Evolutionary conservation across 2,329 filamentous ascomycete genomes (phyloP).

Genomic region (Alternaria burnsii): DNA sequence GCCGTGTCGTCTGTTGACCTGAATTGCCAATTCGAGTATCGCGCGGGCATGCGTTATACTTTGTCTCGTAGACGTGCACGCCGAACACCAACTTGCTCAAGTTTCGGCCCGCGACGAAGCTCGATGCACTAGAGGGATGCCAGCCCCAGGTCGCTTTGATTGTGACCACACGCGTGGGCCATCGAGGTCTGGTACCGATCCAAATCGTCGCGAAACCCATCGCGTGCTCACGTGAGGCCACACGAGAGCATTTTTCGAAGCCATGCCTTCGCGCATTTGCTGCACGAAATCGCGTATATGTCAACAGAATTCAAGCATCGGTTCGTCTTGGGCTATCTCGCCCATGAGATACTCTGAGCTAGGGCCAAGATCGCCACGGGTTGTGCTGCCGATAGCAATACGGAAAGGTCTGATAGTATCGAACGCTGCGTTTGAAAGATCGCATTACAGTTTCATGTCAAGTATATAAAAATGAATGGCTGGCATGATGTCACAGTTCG

Average conservation of each 20-base stretch:
- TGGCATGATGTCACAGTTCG: neutral
- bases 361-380: too few relatives aligned
- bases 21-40: neutral
- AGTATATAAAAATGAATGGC: neutral
- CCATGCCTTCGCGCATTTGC: neutral
- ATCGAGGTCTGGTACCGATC: neutral
- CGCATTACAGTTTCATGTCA: neutral
- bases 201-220: neutral
- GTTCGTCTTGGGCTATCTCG: neutral
- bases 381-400: neutral
- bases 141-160: neutral
- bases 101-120: neutral
- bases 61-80: neutral
- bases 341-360: neutral
- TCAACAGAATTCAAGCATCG: neutral
- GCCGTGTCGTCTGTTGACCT: neutral
- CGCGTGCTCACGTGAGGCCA: conserved; percentile 3
- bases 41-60: neutral
- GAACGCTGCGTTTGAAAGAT: neutral
- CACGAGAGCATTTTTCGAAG: neutral
- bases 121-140: neutral
- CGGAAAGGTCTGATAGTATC: neutral
- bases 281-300: neutral
- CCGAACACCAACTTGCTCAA: neutral
- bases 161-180: neutral